Evolutionary conservation across 495 filamentous ascomycete species (phyloP).

Genomic region (Hypomontagnella monticulosa): DNA sequence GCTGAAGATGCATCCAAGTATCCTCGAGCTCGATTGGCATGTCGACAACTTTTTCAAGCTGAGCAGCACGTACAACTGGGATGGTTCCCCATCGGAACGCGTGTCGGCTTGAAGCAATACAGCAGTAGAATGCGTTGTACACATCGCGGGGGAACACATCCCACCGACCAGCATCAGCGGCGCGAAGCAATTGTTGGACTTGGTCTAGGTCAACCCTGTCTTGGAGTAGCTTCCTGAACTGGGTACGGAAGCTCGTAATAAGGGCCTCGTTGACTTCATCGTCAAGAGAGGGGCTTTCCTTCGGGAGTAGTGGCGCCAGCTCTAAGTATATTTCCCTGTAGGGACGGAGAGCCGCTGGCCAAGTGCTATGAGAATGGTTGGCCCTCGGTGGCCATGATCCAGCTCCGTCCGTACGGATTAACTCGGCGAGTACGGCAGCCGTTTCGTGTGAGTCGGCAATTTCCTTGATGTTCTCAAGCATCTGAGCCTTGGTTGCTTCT

Average conservation of each 20-base stretch:
- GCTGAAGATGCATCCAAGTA: constrained; percentile 53
- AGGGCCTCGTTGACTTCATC: too few relatives aligned
- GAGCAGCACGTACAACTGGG: constrained; percentile 53
- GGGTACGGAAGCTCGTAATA: not conserved
- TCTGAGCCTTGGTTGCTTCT: too few relatives aligned
- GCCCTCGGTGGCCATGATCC: too few relatives aligned
- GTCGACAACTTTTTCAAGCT: constrained; percentile 50
- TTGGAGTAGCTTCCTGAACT: constrained; percentile 18
- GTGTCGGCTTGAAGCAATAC: constrained; percentile 50
- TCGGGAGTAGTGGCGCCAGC: too few relatives aligned
- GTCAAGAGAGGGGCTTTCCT: too few relatives aligned
- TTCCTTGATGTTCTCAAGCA: too few relatives aligned
- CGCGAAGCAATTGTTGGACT: constrained; percentile 39
- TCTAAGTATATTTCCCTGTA: too few relatives aligned
- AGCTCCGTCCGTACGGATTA: too few relatives aligned
- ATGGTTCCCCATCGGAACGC: constrained; percentile 57
- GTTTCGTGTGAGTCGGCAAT: too few relatives aligned
- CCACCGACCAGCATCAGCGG: constrained; percentile 42
- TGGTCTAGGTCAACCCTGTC: constrained; percentile 40
- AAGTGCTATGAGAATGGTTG: too few relatives aligned
- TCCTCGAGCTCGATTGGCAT: constrained; percentile 49
- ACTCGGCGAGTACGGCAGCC: too few relatives aligned
- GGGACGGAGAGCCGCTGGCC: too few relatives aligned
- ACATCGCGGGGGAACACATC: constrained; percentile 40
- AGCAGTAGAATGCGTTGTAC: constrained; percentile 54